Conservation (phyloP, 257 asterid genomes). For the Phtheirospermum japonicum region DNA sequence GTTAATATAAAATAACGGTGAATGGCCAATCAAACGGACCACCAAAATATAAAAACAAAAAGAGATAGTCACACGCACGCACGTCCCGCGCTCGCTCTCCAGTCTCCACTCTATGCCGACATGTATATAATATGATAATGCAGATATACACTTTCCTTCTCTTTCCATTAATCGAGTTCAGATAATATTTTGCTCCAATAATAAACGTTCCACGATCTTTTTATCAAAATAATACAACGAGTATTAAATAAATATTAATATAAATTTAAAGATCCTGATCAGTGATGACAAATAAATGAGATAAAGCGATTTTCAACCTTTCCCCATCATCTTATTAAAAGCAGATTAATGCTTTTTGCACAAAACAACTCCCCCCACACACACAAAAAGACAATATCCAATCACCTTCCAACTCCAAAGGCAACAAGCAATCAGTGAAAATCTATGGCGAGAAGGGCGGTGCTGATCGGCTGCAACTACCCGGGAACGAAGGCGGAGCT, state of each 20-base stretch:
- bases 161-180: no score
- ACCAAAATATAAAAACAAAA: no score
- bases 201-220: neutral
- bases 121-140: no score
- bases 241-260: no score
- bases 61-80: no score
- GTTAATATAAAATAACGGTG: no score
- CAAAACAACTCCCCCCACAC: constrained; percentile 5
- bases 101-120: no score
- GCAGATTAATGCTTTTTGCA: neutral
- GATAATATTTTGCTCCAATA: no score
- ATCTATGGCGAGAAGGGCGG: constrained; percentile 76
- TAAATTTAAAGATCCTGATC: neutral
- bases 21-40: no score
- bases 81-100: no score
- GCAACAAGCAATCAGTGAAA: neutral
- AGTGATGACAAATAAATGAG: neutral
- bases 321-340: constrained; percentile 8
- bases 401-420: neutral
- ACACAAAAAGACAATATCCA: neutral
- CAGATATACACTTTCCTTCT: no score
- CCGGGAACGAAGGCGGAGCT: constrained; percentile 91
- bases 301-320: constrained; percentile 17
- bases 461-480: constrained; percentile 86
- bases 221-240: no score